These are phyloP conservation scores for Neurospora tetrasperma DNA, from an alignment of 495 filamentous ascomycete genomes.

Conservation along the genomic window DNA sequence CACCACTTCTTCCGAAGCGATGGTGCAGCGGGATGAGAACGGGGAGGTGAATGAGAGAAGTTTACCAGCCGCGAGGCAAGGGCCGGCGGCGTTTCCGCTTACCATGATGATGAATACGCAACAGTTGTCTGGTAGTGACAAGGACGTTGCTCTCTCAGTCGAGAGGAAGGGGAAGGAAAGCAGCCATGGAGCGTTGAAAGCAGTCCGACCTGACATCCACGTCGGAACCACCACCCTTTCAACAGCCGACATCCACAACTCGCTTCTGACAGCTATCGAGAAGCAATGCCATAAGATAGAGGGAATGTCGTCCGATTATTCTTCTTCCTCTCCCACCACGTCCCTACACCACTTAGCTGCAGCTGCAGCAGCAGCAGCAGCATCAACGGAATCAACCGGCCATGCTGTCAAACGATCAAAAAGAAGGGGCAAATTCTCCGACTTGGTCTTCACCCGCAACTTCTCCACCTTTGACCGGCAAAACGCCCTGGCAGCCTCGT, in stretches of 20 bases:
- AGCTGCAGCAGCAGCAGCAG: neutral
- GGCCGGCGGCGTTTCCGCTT: neutral
- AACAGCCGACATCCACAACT: neutral
- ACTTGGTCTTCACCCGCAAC: conserved; percentile 57
- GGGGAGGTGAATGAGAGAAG: neutral
- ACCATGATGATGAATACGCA: neutral
- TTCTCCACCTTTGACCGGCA: conserved; percentile 63
- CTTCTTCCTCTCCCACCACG: neutral
- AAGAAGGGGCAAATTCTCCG: conserved; percentile 44
- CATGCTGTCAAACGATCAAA: neutral
- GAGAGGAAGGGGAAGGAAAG: neutral
- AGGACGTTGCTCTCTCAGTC: neutral
- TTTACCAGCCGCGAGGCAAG: neutral
- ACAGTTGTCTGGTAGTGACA: neutral
- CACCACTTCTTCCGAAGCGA: neutral
- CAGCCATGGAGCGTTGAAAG: neutral
- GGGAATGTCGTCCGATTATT: neutral
- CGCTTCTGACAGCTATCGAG: neutral
- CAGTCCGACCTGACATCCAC: neutral
- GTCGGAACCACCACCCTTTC: neutral
- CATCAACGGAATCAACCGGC: neutral
- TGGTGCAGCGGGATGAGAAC: neutral
- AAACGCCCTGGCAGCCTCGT: conserved; percentile 44
- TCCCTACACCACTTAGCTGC: neutral
- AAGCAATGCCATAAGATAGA: neutral